phyloP scores from a whole-genome alignment of 2,329 filamentous ascomycete species.

The Furcasterigmium sp. region DNA sequence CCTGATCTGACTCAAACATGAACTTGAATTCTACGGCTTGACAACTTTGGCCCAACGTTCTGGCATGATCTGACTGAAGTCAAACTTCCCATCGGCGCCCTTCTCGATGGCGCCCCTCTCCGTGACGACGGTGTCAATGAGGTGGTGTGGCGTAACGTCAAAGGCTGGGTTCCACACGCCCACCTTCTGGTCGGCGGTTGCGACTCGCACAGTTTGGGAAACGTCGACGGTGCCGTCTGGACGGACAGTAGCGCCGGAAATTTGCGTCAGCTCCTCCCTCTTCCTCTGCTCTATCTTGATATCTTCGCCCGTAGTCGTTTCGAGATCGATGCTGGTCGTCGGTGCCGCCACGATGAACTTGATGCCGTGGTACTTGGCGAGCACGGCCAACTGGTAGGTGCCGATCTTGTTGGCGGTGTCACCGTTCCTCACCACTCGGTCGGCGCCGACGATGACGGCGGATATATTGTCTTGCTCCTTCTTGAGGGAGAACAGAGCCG shows the following conservation, averaged over 20 bases:
- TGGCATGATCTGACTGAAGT: constrained; percentile 52
- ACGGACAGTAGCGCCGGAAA: constrained; percentile 69
- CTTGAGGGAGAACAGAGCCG: constrained; percentile 66
- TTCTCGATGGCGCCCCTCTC: constrained; percentile 86
- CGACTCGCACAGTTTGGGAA: constrained; percentile 62
- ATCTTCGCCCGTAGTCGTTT: constrained; percentile 68
- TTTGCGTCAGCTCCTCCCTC: constrained; percentile 73
- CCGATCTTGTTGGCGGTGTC: constrained; percentile 99
- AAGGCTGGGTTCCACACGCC: constrained; percentile 96
- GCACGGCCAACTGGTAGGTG: constrained; percentile 87
- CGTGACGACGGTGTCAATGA: constrained; percentile 93
- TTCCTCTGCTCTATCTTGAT: constrained; percentile 91
- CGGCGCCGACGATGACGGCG: constrained; percentile 89
- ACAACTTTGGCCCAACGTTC: constrained; percentile 43
- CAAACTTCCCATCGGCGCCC: constrained; percentile 63
- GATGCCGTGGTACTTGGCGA: constrained; percentile 80
- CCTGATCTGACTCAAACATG: neutral
- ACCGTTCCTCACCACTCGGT: constrained; percentile 91
- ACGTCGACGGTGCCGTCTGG: constrained; percentile 60
- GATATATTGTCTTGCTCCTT: constrained; percentile 63
- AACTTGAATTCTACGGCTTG: neutral
- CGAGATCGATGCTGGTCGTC: constrained; percentile 86
- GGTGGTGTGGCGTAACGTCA: constrained; percentile 81
- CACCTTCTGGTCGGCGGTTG: constrained; percentile 73
- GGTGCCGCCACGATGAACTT: constrained; percentile 95